Percentiles rank a stretch among this genome's conserved stretches.
These are phyloP conservation scores for Serendipita vermifera DNA, from an alignment of 768 basidiomycete species.

Conservation along the genomic window DNA sequence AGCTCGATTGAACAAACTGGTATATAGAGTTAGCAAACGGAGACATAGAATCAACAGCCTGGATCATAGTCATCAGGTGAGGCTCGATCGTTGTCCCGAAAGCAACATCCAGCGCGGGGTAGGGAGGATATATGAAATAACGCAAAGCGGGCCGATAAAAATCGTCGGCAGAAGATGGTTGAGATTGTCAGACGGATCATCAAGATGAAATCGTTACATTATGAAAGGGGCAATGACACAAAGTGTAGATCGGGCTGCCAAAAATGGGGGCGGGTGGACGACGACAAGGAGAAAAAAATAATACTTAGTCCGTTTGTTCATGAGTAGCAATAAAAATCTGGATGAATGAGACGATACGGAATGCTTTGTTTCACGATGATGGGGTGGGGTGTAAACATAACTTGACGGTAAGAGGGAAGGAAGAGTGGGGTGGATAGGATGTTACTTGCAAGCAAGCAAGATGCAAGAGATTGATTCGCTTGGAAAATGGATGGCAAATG, in stretches of 20 bases:
- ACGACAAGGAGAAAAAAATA: not conserved
- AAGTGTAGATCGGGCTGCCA: not conserved
- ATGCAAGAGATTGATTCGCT: not conserved
- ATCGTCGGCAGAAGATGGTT: not conserved
- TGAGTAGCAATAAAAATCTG: not conserved
- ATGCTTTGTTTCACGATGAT: not conserved
- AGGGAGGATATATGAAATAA: too few relatives aligned
- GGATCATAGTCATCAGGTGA: too few relatives aligned
- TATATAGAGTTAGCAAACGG: not conserved
- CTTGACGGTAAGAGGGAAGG: not conserved
- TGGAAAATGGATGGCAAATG: too few relatives aligned
- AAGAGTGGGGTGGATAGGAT: too few relatives aligned
- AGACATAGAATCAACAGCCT: too few relatives aligned
- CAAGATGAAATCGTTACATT: not conserved
- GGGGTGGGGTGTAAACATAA: not conserved
- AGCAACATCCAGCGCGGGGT: too few relatives aligned
- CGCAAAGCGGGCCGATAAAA: not conserved
- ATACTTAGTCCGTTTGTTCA: not conserved
- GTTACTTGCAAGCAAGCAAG: conserved; percentile 1
- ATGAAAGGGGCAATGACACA: not conserved
- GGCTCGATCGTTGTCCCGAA: too few relatives aligned
- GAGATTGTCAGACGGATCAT: not conserved
- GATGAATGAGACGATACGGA: not conserved
- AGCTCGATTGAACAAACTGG: conserved; percentile 10
- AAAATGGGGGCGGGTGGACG: not conserved